phyloP scores from a whole-genome alignment of 148 eudicot species.

The Fallopia convolvulus region DNA sequence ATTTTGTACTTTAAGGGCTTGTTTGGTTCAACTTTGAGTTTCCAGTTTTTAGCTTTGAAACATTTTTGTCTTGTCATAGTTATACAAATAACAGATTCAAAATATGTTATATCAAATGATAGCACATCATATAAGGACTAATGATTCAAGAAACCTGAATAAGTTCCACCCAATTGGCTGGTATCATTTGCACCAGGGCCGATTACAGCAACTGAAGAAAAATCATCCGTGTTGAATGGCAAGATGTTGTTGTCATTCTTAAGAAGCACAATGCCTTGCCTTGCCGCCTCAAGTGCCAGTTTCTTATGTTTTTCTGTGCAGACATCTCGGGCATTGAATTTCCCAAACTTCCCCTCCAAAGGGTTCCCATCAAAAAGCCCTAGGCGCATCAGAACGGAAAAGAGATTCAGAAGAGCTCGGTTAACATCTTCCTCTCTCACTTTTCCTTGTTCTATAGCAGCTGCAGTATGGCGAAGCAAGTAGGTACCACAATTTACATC shows the following conservation, averaged over 20 bases:
- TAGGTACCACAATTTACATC: conserved; percentile 94
- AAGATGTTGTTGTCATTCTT: conserved; percentile 65
- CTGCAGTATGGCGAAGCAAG: conserved; percentile 47
- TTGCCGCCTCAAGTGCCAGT: conserved; percentile 81
- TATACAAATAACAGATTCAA: too few relatives aligned
- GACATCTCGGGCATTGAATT: conserved; percentile 58
- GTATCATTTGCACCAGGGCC: conserved; percentile 71
- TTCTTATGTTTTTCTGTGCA: conserved; percentile 58
- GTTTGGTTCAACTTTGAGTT: neutral
- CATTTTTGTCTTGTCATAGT: too few relatives aligned
- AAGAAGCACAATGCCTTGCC: conserved; percentile 89
- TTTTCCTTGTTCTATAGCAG: conserved; percentile 69
- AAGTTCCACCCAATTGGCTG: conserved; percentile 63
- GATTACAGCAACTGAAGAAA: conserved; percentile 64
- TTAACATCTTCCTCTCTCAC: conserved; percentile 64
- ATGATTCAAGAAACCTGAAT: conserved; percentile 49
- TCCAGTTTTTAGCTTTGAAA: too few relatives aligned
- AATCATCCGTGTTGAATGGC: conserved; percentile 46
- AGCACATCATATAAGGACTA: neutral
- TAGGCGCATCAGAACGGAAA: conserved; percentile 66
- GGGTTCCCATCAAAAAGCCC: conserved; percentile 81
- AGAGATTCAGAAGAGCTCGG: conserved; percentile 66
- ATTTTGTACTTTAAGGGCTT: neutral
- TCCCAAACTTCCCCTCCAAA: conserved; percentile 40
- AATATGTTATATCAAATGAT: neutral